phyloP scores from a whole-genome alignment of 306 rosid genomes.

The Prinsepia uniflora region DNA sequence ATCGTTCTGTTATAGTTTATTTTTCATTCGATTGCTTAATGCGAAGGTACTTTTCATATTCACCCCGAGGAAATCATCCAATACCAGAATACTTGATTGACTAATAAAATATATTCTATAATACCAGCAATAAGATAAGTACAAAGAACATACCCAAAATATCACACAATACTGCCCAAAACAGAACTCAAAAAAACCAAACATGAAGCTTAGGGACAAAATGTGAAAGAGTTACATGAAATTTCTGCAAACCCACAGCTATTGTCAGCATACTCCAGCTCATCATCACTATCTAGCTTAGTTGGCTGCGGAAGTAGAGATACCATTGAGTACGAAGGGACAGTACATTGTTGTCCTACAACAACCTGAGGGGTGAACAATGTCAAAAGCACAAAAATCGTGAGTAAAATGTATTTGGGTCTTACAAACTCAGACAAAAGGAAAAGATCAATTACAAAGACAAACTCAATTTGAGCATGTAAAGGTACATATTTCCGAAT shows the following conservation, averaged over 20 bases:
- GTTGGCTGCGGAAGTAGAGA: constrained; percentile 80
- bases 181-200: constrained; percentile 17
- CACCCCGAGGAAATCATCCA: not conserved
- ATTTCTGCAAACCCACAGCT: constrained; percentile 58
- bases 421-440: not conserved
- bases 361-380: constrained; percentile 62
- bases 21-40: constrained; percentile 17
- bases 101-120: not conserved
- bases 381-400: constrained; percentile 21
- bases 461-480: not conserved
- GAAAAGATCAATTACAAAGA: not conserved
- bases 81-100: not conserved
- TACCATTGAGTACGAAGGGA: constrained; percentile 78
- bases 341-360: constrained; percentile 66
- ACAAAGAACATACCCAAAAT: not conserved
- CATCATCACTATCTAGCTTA: constrained; percentile 94
- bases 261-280: constrained; percentile 94
- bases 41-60: constrained; percentile 3
- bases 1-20: not conserved
- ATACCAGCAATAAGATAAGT: not conserved
- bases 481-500: not conserved
- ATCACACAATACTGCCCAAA: not conserved
- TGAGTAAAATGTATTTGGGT: constrained; percentile 13
- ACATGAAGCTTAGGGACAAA: not conserved
- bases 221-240: constrained; percentile 26